phyloP scores from a whole-genome alignment of 129 eudicot genomes.

The Mikania micrantha region DNA sequence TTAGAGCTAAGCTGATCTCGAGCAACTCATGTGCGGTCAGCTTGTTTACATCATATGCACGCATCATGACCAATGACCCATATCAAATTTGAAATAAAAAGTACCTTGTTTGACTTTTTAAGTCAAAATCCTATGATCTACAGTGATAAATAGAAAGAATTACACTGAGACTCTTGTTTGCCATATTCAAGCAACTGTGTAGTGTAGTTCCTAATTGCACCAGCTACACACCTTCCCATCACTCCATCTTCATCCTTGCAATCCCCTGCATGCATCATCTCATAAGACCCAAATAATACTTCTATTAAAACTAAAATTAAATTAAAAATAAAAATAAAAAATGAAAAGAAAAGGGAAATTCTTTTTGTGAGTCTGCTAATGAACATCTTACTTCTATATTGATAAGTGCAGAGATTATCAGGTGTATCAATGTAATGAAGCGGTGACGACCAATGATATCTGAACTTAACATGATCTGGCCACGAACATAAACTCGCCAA shows the following conservation, averaged over 20 bases:
- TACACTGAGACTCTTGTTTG: slow-evolving; percentile 53
- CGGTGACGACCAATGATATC: slow-evolving; percentile 69
- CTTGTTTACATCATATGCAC: neutral
- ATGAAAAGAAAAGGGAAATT: too few relatives aligned
- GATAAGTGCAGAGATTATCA: slow-evolving; percentile 70
- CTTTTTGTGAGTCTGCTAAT: neutral
- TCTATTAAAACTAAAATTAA: neutral
- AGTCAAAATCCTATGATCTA: neutral
- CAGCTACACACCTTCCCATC: slow-evolving; percentile 76
- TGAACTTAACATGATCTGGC: slow-evolving; percentile 71
- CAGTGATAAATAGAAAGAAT: neutral
- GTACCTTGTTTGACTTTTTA: neutral
- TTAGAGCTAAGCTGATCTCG: neutral
- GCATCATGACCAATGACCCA: neutral
- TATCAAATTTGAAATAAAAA: neutral
- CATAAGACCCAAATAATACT: neutral
- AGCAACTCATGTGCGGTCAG: neutral
- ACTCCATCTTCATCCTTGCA: slow-evolving; percentile 83
- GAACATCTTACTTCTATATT: slow-evolving; percentile 40
- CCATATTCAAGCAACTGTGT: slow-evolving; percentile 64
- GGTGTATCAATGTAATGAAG: slow-evolving; percentile 82
- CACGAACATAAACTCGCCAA: slow-evolving; percentile 63
- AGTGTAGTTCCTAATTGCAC: slow-evolving; percentile 86
- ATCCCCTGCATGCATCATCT: slow-evolving; percentile 51
- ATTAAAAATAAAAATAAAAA: neutral